Conservation (phyloP, 768 basidiomycete genomes). For the Suillus weaverae region DNA sequence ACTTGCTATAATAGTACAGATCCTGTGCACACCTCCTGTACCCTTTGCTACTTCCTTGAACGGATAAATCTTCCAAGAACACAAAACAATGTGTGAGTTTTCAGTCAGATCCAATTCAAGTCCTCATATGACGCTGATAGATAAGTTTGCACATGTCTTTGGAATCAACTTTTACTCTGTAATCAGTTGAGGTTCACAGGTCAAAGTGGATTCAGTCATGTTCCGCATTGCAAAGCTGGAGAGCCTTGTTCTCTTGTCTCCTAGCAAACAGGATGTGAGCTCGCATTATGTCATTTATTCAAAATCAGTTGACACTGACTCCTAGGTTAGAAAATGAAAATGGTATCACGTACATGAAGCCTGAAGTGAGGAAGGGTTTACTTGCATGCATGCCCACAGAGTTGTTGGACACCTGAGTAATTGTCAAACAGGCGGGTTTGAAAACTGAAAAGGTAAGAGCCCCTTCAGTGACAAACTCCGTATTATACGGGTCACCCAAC, state of each 20-base stretch:
- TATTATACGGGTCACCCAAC: too few relatives aligned
- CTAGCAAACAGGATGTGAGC: slow-evolving; percentile 79
- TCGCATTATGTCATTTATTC: not conserved
- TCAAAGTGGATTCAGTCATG: slow-evolving; percentile 99
- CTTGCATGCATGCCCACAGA: slow-evolving; percentile 91
- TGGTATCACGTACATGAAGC: slow-evolving; percentile 92
- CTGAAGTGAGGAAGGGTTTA: slow-evolving; percentile 78
- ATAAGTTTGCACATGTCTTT: slow-evolving; percentile 95
- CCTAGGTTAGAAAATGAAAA: slow-evolving; percentile 94
- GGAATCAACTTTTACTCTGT: slow-evolving; percentile 98
- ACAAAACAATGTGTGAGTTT: slow-evolving; percentile 82
- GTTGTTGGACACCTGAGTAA: slow-evolving; percentile 90
- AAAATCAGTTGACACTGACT: not conserved
- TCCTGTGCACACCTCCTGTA: slow-evolving; percentile 52
- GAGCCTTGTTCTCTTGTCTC: slow-evolving; percentile 86
- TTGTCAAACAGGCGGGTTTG: slow-evolving; percentile 88
- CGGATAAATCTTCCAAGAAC: slow-evolving; percentile 78
- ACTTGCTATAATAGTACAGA: slow-evolving; percentile 64
- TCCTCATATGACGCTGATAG: slow-evolving; percentile 40
- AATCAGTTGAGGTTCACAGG: slow-evolving; percentile 92
- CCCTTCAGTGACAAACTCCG: too few relatives aligned
- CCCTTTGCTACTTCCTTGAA: slow-evolving; percentile 63
- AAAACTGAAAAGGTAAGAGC: slow-evolving; percentile 67
- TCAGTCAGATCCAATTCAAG: not conserved
- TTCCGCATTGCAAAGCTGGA: slow-evolving; percentile 97